Percentiles rank a stretch among this genome's conserved stretches.
Evolutionary conservation across 2,329 filamentous ascomycete species (phyloP).

Genomic region (Fusarium pseudocircinatum): DNA sequence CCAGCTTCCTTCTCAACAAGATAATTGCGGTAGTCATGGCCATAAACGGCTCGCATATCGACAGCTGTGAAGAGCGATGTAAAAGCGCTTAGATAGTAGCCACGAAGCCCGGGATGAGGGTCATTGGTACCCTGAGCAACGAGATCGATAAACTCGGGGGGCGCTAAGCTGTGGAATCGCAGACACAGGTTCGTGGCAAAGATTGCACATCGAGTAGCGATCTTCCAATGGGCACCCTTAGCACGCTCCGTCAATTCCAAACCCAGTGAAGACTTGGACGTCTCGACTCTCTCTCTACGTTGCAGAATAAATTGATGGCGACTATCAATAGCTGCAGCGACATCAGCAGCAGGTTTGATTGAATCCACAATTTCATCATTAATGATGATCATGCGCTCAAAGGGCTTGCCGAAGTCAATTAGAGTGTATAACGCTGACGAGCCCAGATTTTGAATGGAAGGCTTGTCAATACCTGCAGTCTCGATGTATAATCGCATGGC

Average conservation of each 20-base stretch:
- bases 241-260: conserved; percentile 83
- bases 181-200: conserved; percentile 92
- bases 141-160: conserved; percentile 82
- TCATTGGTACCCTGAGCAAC: conserved; percentile 87
- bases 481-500: conserved; percentile 90
- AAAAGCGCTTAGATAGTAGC: conserved; percentile 83
- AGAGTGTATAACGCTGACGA: conserved; percentile 84
- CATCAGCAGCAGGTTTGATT: conserved; percentile 75
- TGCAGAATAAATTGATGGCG: conserved; percentile 77
- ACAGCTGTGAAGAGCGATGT: conserved; percentile 82
- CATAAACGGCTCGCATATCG: conserved; percentile 85
- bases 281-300: conserved; percentile 80
- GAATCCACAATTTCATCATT: conserved; percentile 75
- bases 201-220: conserved; percentile 86
- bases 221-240: conserved; percentile 92
- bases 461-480: conserved; percentile 89
- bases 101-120: conserved; percentile 85
- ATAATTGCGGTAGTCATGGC: conserved; percentile 88
- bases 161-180: conserved; percentile 89
- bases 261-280: conserved; percentile 82
- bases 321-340: conserved; percentile 64
- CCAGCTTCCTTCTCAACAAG: conserved; percentile 78
- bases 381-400: conserved; percentile 86
- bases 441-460: conserved; percentile 91
- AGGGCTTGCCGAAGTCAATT: conserved; percentile 89